A percentile compares a stretch with the other conserved stretches of the same genome.
These are phyloP conservation scores for Friedmanniomyces endolithicus DNA, from an alignment of 495 filamentous ascomycete species.

Conservation along the genomic window DNA sequence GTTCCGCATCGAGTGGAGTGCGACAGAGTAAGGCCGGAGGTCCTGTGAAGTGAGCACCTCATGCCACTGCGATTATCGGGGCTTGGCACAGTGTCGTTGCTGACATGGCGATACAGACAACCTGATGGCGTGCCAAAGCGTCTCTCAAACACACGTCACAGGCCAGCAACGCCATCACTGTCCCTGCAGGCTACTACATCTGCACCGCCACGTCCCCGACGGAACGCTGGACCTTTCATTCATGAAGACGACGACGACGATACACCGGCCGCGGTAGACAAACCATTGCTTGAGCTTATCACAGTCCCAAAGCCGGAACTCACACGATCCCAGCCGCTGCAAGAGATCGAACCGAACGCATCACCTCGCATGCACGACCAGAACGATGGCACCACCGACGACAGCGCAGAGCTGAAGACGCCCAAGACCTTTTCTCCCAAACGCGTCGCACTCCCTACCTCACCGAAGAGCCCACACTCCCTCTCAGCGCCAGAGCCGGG, in stretches of 20 bases:
- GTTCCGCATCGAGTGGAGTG: slow-evolving; percentile 4
- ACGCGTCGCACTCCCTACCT: not conserved
- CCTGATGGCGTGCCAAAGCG: not conserved
- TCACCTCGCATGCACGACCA: slow-evolving; percentile 11
- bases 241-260: slow-evolving; percentile 16
- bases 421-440: not conserved
- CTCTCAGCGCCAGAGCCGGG: not conserved
- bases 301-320: not conserved
- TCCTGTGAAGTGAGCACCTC: not conserved
- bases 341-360: slow-evolving; percentile 11
- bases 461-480: not conserved
- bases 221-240: slow-evolving; percentile 6
- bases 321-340: slow-evolving; percentile 3
- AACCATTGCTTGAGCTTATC: not conserved
- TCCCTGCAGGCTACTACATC: slow-evolving; percentile 3
- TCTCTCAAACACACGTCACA: slow-evolving; percentile 12
- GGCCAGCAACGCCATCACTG: slow-evolving; percentile 11
- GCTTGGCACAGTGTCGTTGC: not conserved
- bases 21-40: not conserved
- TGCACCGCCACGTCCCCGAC: not conserved
- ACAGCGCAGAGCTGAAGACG: not conserved
- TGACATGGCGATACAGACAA: slow-evolving; percentile 1
- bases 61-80: not conserved
- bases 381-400: not conserved
- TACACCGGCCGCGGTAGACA: not conserved